A percentile compares a stretch with the other conserved stretches of the same genome.
phyloP scores from a whole-genome alignment of 208 protist species.

The Trypanosoma congolense region DNA sequence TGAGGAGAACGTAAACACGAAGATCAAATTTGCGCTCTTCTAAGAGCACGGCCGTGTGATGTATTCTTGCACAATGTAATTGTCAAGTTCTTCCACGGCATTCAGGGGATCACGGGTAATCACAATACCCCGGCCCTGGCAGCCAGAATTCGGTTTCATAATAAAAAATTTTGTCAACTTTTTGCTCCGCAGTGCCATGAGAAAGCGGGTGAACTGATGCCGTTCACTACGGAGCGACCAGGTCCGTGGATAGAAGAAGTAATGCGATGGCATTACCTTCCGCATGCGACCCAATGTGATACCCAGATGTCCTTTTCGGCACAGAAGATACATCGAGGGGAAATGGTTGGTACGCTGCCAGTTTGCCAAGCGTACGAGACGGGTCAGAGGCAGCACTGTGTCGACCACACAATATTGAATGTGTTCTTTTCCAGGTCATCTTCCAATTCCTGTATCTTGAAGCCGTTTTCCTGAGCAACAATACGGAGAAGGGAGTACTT shows the following conservation, averaged over 20 bases:
- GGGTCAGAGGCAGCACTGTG: constrained; percentile 82
- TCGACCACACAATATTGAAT: constrained; percentile 95
- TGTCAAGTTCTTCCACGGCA: constrained; percentile 74
- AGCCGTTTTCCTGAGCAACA: constrained; percentile 70
- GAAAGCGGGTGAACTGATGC: constrained; percentile 65
- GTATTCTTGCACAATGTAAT: constrained; percentile 94
- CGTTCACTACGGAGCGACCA: constrained; percentile 84
- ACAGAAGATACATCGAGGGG: constrained; percentile 92
- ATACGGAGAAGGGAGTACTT: constrained; percentile 83
- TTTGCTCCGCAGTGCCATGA: constrained; percentile 41
- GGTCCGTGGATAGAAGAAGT: constrained; percentile 87
- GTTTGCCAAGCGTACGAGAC: constrained; percentile 80
- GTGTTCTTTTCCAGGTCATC: constrained; percentile 79
- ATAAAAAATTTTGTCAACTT: constrained; percentile 88
- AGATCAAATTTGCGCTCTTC: constrained; percentile 95
- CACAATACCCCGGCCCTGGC: constrained; percentile 92
- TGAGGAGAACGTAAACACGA: constrained; percentile 93
- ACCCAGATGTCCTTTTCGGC: constrained; percentile 90
- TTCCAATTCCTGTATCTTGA: constrained; percentile 65
- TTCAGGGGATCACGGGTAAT: constrained; percentile 85
- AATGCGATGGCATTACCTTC: constrained; percentile 77
- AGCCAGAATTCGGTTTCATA: constrained; percentile 91
- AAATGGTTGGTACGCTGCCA: constrained; percentile 96
- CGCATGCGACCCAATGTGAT: constrained; percentile 86
- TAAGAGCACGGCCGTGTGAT: constrained; percentile 86